Evolutionary conservation across 345 rosid species (phyloP), one percentile per base, ranked within the genome.

Genomic region (Lumnitzera racemosa): DNA sequence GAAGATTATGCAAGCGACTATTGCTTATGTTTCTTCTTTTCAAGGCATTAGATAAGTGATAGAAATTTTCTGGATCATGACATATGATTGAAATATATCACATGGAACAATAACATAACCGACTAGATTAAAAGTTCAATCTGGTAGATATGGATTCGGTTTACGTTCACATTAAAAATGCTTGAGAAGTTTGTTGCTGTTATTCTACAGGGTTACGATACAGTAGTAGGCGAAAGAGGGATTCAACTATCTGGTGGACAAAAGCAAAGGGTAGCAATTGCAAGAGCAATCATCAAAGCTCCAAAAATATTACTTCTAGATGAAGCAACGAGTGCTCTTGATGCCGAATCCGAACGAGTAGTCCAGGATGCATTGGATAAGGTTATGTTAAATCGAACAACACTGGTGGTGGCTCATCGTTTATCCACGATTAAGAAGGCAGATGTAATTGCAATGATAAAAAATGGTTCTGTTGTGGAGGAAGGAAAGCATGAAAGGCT

Each of bases 191-290:
- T 36, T 36, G 7, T 36, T 5, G 31, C 1, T 36, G 43, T 7
- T 36, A 49, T 24, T 58, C 50, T 70, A 63, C 78, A 74, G 80
- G 14, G 75, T 73, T 60, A 53, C 15, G 65, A 49, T 15, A 79
- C 72, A 3, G 5, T 49, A 7, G 78, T 73, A 4, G 78, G 83
- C 24, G 83, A 79, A 58, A 61, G 72, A 48, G 83, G 80, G 7
- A 58, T 76, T 12, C 78, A 76, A 20, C 16, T 73, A 53, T 76
- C 76, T 0, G 74, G 78, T 0, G 64, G 80, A 16, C 80, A 72
- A 31, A 79, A 76, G 66, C 72, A 76, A 54, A 29, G 72, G 50
- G 63, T 76, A 13, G 80, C 72, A 11, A 70, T 79, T 11, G 74
- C 69, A 1, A 70, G 72, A 1, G 83, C 80, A 0, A 68, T 79